Evolutionary conservation across 1,284 basidiomycete species (phyloP).

Genomic region (Ganoderma lucidum): DNA sequence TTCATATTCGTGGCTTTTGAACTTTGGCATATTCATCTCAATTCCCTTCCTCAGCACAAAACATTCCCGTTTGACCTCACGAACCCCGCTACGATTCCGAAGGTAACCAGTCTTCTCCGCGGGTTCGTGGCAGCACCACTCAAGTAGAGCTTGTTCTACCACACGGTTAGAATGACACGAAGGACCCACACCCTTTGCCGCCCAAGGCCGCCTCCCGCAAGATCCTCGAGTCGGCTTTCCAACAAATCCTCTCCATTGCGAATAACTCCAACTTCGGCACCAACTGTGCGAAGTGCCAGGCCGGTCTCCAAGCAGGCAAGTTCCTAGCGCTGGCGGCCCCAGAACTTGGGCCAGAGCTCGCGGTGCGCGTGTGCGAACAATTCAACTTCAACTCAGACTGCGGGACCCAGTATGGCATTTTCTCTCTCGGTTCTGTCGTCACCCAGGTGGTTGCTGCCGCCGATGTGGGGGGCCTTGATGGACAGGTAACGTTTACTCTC

Average conservation of each 20-base stretch:
- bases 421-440: conserved; percentile 63
- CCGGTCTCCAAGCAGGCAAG: conserved; percentile 69
- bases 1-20: background rate
- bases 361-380: conserved; percentile 66
- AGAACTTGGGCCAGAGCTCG: conserved; percentile 63
- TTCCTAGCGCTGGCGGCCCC: conserved; percentile 73
- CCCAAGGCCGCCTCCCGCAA: conserved; percentile 52
- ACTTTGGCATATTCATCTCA: background rate
- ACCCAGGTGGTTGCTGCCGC: conserved; percentile 76
- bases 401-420: conserved; percentile 53
- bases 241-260: conserved; percentile 62
- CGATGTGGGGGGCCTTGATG: conserved; percentile 73
- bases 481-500: conserved; percentile 56
- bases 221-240: conserved; percentile 58
- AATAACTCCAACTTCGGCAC: conserved; percentile 57
- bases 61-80: conserved; percentile 66
- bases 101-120: conserved; percentile 38
- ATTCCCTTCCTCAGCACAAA: conserved; percentile 50
- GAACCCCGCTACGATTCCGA: conserved; percentile 62
- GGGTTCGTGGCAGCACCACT: background rate
- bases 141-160: background rate
- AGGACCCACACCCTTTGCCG: conserved; percentile 73
- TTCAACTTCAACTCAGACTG: conserved; percentile 66
- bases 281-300: conserved; percentile 69
- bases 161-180: conserved; percentile 56